These are phyloP conservation scores for Alternaria gansuensis DNA, from an alignment of 2,329 filamentous ascomycete genomes.

Conservation along the genomic window DNA sequence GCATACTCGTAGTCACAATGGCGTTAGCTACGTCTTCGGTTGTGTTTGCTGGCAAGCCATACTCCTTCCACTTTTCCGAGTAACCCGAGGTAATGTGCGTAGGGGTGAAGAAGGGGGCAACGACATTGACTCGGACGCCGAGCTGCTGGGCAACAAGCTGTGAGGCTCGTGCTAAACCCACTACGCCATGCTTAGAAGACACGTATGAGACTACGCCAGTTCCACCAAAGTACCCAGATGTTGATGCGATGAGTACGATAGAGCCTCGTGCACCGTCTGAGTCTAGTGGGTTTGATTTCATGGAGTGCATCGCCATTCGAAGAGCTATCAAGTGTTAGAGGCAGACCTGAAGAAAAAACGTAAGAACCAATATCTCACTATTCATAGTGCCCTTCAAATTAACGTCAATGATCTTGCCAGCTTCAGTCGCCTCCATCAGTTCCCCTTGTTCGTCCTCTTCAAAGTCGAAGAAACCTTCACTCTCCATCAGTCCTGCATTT, in stretches of 20 bases:
- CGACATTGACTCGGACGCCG: constrained; percentile 55
- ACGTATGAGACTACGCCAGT: constrained; percentile 56
- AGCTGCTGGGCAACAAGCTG: constrained; percentile 49
- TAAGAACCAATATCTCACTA: constrained; percentile 39
- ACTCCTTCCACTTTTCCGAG: constrained; percentile 50
- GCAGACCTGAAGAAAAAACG: not conserved
- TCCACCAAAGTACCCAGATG: constrained; percentile 57
- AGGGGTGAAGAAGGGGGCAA: constrained; percentile 61
- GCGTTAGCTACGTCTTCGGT: constrained; percentile 55
- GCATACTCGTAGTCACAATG: constrained; percentile 53
- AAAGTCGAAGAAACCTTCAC: constrained; percentile 43
- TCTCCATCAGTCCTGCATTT: constrained; percentile 57
- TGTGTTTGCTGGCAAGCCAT: constrained; percentile 55
- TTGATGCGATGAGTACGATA: constrained; percentile 54
- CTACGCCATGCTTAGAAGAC: constrained; percentile 56
- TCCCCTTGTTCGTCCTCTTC: constrained; percentile 45
- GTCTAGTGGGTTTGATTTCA: constrained; percentile 47
- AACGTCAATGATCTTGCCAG: constrained; percentile 48
- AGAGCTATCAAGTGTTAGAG: constrained; percentile 30
- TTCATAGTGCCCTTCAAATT: constrained; percentile 59
- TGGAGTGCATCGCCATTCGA: constrained; percentile 40
- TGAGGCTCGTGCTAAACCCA: constrained; percentile 53
- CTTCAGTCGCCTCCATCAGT: constrained; percentile 38
- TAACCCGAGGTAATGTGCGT: constrained; percentile 57
- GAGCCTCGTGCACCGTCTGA: constrained; percentile 44